Percentiles rank a stretch among this genome's conserved stretches.
These are phyloP conservation scores for Xylariaceae sp. DNA, from an alignment of 2,329 filamentous ascomycete genomes.

Conservation along the genomic window DNA sequence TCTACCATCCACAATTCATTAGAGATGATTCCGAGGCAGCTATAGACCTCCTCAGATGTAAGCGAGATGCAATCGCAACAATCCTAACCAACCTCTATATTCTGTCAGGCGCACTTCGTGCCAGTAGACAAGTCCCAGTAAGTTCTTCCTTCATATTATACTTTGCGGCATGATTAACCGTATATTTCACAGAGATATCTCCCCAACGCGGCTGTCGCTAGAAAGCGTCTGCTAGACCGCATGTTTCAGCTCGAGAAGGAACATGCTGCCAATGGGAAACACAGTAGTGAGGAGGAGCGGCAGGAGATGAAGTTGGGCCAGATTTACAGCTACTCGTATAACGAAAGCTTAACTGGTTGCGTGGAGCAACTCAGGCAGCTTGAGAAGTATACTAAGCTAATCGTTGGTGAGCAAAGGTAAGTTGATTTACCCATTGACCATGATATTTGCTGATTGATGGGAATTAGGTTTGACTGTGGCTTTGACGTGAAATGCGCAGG, in stretches of 20 bases:
- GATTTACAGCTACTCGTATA: slow-evolving; percentile 63
- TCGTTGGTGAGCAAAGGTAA: slow-evolving; percentile 60
- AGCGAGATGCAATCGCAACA: slow-evolving; percentile 63
- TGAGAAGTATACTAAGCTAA: slow-evolving; percentile 63
- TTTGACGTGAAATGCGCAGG: slow-evolving; percentile 31
- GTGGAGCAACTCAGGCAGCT: slow-evolving; percentile 61
- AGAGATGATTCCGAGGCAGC: slow-evolving; percentile 57
- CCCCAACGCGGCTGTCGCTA: slow-evolving; percentile 60
- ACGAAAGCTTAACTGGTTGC: slow-evolving; percentile 60
- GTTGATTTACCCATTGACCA: neutral
- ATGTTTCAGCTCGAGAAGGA: slow-evolving; percentile 56
- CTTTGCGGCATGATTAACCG: slow-evolving; percentile 2
- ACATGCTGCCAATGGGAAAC: slow-evolving; percentile 37
- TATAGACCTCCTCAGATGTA: slow-evolving; percentile 55
- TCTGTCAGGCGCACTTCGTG: slow-evolving; percentile 61
- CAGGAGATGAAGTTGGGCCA: slow-evolving; percentile 59
- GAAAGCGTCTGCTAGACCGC: slow-evolving; percentile 58
- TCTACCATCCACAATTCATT: slow-evolving; percentile 61
- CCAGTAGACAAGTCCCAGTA: slow-evolving; percentile 57
- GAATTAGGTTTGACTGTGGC: slow-evolving; percentile 45
- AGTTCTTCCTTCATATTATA: slow-evolving; percentile 25
- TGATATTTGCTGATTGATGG: slow-evolving; percentile 19
- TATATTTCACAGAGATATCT: slow-evolving; percentile 53
- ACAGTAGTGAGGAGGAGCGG: slow-evolving; percentile 37
- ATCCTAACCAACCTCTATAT: slow-evolving; percentile 66